Base-by-base conservation (phyloP, 768 basidiomycete genomes). In the Tulasnella sp. region DNA sequence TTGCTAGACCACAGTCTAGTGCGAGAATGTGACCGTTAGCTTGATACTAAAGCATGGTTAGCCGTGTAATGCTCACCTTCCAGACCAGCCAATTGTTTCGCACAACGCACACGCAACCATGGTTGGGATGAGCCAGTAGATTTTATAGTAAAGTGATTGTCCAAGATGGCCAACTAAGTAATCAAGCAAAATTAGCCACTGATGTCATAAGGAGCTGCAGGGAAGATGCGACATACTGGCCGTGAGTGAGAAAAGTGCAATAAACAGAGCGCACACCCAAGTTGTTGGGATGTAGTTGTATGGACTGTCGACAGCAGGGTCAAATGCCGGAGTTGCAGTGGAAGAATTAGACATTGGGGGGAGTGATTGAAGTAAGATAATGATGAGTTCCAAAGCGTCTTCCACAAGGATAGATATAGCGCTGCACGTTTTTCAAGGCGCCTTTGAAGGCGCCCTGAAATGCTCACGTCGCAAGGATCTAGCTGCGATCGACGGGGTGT, bases 71-170 rank as follows among this genome's bases (percentile, higher is more conserved):
- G n/a, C n/a, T 7, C 78, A 58, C 16, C 78, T 62, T 1, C 66
- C 79, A 5, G 61, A 57, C 79, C 79, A 81, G 0, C 78, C 79
- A 2, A 73, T 52, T 7, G 72, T 58, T 58, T 81, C 80, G 8
- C 72, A 59, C 0, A 71, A 13, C 7, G 75, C 75, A 37, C 71
- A 69, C 0, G 76, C 57, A 13, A 68, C 63, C 4, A 67, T 67
- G 0, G 78, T 79, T 0, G 70, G 70, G 37, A 76, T 25, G 8
- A 78, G 56, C 70, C 71, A 80, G 72, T 75, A 77, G 44, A 70
- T 62, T 7, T 69, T 67, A 57, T 63, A 73, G 34, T 62, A 62
- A 1, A 67, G 40, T 1, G 72, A 67, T 62, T 78, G 74, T 1
- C 56, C 65, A 4, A 69, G 13, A 58, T 81, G 79, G 0, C 67